Conservation (phyloP, 495 filamentous ascomycete genomes). For the Daldinia grandis region DNA sequence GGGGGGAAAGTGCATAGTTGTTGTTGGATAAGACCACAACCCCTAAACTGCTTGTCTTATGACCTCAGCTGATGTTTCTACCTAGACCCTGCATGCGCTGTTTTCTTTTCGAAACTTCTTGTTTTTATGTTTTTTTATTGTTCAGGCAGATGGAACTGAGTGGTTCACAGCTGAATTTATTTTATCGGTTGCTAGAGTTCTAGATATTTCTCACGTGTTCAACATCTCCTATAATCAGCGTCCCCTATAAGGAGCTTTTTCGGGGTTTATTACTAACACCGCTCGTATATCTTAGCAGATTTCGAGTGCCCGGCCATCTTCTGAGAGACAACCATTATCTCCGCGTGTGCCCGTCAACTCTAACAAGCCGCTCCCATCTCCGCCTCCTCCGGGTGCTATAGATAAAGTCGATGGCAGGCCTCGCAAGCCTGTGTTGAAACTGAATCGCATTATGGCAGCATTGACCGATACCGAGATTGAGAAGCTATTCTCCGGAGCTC, state of each 20-base stretch:
- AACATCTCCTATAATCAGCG: neutral
- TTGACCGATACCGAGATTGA: conserved; percentile 69
- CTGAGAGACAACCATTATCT: conserved; percentile 44
- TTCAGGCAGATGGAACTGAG: neutral
- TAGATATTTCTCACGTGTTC: neutral
- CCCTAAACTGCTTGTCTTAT: conserved; percentile 37
- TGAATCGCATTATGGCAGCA: conserved; percentile 63
- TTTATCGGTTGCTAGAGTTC: neutral
- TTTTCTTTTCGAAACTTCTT: conserved; percentile 28
- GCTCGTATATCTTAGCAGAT: conserved; percentile 23
- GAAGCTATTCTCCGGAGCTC: conserved; percentile 78
- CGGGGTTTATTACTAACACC: conserved; percentile 7
- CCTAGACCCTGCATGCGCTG: conserved; percentile 41
- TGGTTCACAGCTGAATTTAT: neutral
- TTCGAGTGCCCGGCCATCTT: conserved; percentile 37
- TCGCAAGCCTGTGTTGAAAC: conserved; percentile 53
- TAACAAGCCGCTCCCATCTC: conserved; percentile 63
- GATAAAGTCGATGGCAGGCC: conserved; percentile 52
- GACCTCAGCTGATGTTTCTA: conserved; percentile 42
- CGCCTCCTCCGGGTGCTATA: conserved; percentile 56
- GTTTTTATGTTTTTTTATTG: conserved; percentile 13
- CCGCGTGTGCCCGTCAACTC: conserved; percentile 53
- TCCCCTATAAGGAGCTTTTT: neutral
- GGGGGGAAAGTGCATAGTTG: conserved; percentile 2
- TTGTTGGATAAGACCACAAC: conserved; percentile 26